Conservation (phyloP, 352 stramenopile species). For the Pythium guiyangense region DNA sequence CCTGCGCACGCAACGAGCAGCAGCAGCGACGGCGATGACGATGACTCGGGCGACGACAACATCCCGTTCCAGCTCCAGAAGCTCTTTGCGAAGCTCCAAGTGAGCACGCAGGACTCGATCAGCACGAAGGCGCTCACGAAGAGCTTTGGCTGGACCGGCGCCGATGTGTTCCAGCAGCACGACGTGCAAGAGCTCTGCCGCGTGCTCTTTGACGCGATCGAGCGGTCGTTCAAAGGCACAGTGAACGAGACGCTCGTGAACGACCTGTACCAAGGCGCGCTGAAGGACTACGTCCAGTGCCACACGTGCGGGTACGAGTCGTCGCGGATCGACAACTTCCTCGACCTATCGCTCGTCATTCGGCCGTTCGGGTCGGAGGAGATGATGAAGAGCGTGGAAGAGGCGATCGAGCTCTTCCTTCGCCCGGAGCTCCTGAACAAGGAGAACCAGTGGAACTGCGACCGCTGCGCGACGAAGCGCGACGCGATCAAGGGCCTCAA, state of each 20-base stretch:
- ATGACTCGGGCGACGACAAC: conserved; percentile 66
- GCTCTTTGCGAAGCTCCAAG: conserved; percentile 88
- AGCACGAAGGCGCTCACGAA: conserved; percentile 85
- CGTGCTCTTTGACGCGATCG: conserved; percentile 90
- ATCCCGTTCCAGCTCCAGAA: conserved; percentile 90
- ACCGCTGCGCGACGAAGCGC: conserved; percentile 74
- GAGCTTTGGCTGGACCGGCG: conserved; percentile 90
- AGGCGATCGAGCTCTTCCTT: conserved; percentile 87
- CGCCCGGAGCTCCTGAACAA: conserved; percentile 83
- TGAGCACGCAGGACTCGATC: conserved; percentile 65
- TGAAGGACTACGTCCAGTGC: conserved; percentile 91
- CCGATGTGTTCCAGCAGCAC: conserved; percentile 89
- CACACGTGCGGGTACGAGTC: conserved; percentile 81
- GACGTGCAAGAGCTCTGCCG: conserved; percentile 90
- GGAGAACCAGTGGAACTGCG: conserved; percentile 90
- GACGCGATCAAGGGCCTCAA: conserved; percentile 90
- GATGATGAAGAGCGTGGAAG: conserved; percentile 83
- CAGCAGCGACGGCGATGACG: conserved; percentile 22
- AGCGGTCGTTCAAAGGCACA: conserved; percentile 84
- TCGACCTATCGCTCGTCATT: conserved; percentile 89
- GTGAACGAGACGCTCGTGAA: conserved; percentile 87
- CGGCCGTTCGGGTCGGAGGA: conserved; percentile 80
- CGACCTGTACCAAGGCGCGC: conserved; percentile 73
- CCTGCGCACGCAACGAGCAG: conserved; percentile 20
- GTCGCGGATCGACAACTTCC: conserved; percentile 81